These are phyloP conservation scores for Davidsoniella virescens DNA, from an alignment of 2,329 filamentous ascomycete species.

Conservation along the genomic window DNA sequence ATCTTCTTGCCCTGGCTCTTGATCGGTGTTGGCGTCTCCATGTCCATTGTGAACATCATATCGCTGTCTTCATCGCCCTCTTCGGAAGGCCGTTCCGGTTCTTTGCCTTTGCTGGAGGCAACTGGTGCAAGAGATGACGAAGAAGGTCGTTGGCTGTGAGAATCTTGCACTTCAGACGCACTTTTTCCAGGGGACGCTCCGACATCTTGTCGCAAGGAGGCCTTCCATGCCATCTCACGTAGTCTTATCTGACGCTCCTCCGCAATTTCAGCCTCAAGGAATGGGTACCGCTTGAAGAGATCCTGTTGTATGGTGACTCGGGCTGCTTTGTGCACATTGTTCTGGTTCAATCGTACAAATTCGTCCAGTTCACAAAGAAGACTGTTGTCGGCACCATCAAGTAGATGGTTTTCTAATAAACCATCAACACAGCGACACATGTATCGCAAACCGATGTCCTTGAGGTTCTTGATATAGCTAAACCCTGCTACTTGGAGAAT, in stretches of 20 bases:
- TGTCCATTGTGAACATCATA: conserved; percentile 13
- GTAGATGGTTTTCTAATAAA: conserved; percentile 76
- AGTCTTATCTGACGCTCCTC: conserved; percentile 55
- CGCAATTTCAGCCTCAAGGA: conserved; percentile 47
- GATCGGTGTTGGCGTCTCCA: conserved; percentile 2
- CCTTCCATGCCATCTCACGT: conserved; percentile 58
- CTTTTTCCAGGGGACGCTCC: conserved; percentile 30
- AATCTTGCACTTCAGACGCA: neutral
- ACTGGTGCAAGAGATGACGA: conserved; percentile 31
- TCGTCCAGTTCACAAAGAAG: conserved; percentile 66
- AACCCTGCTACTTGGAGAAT: conserved; percentile 75
- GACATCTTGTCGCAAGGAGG: conserved; percentile 34
- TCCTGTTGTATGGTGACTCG: conserved; percentile 49
- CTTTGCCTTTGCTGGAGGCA: conserved; percentile 21
- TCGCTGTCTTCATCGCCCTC: neutral
- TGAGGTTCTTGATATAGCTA: conserved; percentile 71
- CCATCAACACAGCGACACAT: conserved; percentile 81
- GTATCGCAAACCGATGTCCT: conserved; percentile 76
- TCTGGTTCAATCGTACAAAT: conserved; percentile 66
- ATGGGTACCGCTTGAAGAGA: conserved; percentile 54
- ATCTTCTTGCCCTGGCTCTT: neutral
- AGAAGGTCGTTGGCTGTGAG: conserved; percentile 15
- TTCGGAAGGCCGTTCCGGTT: neutral
- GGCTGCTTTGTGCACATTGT: too few species aligned
- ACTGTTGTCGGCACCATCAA: conserved; percentile 74